A percentile compares a stretch with the other conserved stretches of the same genome.
Evolutionary conservation across 2,329 filamentous ascomycete genomes (phyloP).

Genomic region (Botrytis cinerea): DNA sequence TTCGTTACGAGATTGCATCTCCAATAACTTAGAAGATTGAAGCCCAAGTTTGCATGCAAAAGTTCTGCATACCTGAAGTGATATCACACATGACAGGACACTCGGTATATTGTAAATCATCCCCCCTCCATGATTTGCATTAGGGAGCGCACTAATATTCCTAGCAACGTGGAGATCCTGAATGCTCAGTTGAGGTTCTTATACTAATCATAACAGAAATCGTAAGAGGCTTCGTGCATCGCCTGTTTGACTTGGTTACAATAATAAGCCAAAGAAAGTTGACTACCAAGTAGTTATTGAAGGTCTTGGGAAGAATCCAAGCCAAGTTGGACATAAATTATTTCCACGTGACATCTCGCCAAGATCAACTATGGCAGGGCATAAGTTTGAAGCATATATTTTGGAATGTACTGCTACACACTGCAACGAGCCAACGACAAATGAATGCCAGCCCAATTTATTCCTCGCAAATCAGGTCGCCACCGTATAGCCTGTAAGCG

Average conservation of each 20-base stretch:
- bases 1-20: not conserved
- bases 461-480: constrained; percentile 49
- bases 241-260: not conserved
- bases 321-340: not conserved
- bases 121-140: not conserved
- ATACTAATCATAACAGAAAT: not conserved
- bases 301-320: not conserved
- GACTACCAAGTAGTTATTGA: too few species aligned
- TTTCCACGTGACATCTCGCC: not conserved
- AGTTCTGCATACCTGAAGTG: not conserved
- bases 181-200: not conserved
- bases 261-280: not conserved
- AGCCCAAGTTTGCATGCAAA: not conserved
- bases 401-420: not conserved
- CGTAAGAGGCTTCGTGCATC: not conserved
- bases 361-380: not conserved
- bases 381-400: not conserved
- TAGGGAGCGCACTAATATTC: not conserved
- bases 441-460: constrained; percentile 49
- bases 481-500: constrained; percentile 54
- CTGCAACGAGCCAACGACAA: constrained; percentile 21
- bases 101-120: not conserved
- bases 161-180: too few species aligned
- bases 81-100: not conserved
- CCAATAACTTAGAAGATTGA: not conserved